phyloP scores from a whole-genome alignment of 768 basidiomycete species.

The Calocera viscosa region DNA sequence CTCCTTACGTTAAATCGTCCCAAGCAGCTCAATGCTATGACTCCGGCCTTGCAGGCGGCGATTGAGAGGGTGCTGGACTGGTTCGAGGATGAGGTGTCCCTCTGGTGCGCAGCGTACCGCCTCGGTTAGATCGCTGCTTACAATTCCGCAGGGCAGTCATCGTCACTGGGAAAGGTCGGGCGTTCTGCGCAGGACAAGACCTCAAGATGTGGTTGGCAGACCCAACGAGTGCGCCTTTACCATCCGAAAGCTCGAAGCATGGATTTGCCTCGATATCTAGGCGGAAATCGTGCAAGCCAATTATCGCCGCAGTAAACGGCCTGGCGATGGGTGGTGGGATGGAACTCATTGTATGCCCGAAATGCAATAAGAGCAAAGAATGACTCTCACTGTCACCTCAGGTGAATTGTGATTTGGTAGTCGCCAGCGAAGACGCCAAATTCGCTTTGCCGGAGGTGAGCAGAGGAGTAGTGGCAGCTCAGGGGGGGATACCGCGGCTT shows the following conservation, averaged over 20 bases:
- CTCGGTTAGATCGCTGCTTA: not conserved
- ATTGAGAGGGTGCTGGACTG: conserved; percentile 45
- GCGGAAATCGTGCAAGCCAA: conserved; percentile 51
- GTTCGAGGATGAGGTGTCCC: conserved; percentile 56
- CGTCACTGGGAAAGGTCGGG: conserved; percentile 57
- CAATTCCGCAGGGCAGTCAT: conserved; percentile 49
- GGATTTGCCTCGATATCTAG: conserved; percentile 68
- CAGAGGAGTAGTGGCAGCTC: conserved; percentile 57
- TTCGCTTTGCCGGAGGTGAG: conserved; percentile 71
- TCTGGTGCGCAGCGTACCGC: conserved; percentile 44
- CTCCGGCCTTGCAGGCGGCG: conserved; percentile 43
- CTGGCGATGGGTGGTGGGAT: conserved; percentile 55
- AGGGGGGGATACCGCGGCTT: conserved; percentile 63
- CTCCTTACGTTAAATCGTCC: conserved; percentile 57
- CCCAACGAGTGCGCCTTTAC: not conserved
- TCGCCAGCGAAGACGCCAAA: conserved; percentile 51
- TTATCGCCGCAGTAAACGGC: conserved; percentile 73
- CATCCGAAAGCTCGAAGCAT: conserved; percentile 26
- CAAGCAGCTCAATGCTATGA: conserved; percentile 59
- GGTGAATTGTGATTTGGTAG: conserved; percentile 67
- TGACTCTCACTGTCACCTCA: not conserved
- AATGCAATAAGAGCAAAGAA: not conserved
- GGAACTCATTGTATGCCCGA: conserved; percentile 36
- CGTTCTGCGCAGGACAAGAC: conserved; percentile 73
- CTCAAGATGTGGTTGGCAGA: conserved; percentile 46